These are phyloP conservation scores for Lagenaria siceraria DNA, from an alignment of 306 rosid species.

Conservation along the genomic window DNA sequence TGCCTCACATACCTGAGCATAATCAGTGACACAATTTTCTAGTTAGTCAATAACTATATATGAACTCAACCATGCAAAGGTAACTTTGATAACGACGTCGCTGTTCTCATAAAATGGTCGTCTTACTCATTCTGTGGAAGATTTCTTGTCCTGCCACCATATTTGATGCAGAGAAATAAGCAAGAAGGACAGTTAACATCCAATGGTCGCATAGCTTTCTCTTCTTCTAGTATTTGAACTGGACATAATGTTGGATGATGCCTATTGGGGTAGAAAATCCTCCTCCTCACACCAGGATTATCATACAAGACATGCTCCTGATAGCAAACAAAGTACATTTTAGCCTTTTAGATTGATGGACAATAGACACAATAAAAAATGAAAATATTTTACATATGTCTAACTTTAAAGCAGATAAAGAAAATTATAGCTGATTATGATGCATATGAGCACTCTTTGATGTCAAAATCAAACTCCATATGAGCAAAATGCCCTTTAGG, in stretches of 20 bases:
- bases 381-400: neutral
- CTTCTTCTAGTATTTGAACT: conserved; percentile 68
- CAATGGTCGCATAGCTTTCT: conserved; percentile 71
- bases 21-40: neutral
- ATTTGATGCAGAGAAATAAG: conserved; percentile 84
- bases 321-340: neutral
- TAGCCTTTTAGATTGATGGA: neutral
- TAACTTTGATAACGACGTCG: neutral
- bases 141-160: conserved; percentile 92
- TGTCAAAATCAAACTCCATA: neutral
- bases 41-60: neutral
- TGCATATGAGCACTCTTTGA: neutral
- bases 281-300: conserved; percentile 63
- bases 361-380: neutral
- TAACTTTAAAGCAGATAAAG: neutral
- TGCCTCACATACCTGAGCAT: conserved; percentile 39
- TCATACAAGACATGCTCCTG: conserved; percentile 75
- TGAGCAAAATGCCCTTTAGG: neutral
- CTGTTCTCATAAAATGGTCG: neutral
- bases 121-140: conserved; percentile 89
- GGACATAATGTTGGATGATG: conserved; percentile 54
- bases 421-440: neutral
- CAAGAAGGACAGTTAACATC: conserved; percentile 68
- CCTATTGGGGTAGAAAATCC: conserved; percentile 48
- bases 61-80: neutral